phyloP scores from a whole-genome alignment of 768 basidiomycete species.

The Boletus vinaceobasis region DNA sequence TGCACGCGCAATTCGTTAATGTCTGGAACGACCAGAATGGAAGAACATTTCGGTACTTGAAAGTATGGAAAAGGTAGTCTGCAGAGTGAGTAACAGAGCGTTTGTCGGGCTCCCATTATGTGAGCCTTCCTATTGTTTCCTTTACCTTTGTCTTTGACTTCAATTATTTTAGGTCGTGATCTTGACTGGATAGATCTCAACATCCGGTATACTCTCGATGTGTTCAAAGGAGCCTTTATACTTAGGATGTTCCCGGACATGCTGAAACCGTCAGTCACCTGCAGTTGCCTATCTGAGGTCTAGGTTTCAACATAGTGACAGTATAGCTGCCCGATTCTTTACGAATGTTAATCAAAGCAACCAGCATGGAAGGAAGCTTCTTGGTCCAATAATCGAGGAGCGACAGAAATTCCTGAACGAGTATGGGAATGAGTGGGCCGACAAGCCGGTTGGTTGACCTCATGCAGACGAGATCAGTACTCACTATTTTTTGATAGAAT shows the following conservation, averaged over 20 bases:
- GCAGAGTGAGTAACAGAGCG: slow-evolving; percentile 41
- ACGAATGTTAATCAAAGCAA: slow-evolving; percentile 3
- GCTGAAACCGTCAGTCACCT: not conserved
- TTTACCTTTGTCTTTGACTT: not conserved
- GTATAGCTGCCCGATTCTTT: slow-evolving; percentile 6
- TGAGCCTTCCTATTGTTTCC: slow-evolving; percentile 7
- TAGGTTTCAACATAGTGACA: not conserved
- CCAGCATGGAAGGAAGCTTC: slow-evolving; percentile 6
- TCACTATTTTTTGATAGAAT: slow-evolving; percentile 16
- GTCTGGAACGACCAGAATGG: slow-evolving; percentile 37
- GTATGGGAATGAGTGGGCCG: slow-evolving; percentile 24
- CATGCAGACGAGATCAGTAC: not conserved
- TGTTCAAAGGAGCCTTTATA: slow-evolving; percentile 17
- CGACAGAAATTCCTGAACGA: slow-evolving; percentile 20
- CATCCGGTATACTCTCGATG: slow-evolving; percentile 29
- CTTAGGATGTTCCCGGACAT: slow-evolving; percentile 30
- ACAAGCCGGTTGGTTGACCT: slow-evolving; percentile 27
- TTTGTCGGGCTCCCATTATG: slow-evolving; percentile 52
- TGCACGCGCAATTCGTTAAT: too few relatives aligned
- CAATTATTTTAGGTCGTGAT: slow-evolving; percentile 36
- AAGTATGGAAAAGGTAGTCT: not conserved
- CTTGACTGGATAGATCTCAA: slow-evolving; percentile 33
- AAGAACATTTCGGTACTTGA: slow-evolving; percentile 25
- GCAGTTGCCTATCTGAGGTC: accelerated
- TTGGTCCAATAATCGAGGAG: slow-evolving; percentile 31